Evolutionary conservation across 2,329 filamentous ascomycete species (phyloP).

Genomic region (Tolypocladium paradoxum): DNA sequence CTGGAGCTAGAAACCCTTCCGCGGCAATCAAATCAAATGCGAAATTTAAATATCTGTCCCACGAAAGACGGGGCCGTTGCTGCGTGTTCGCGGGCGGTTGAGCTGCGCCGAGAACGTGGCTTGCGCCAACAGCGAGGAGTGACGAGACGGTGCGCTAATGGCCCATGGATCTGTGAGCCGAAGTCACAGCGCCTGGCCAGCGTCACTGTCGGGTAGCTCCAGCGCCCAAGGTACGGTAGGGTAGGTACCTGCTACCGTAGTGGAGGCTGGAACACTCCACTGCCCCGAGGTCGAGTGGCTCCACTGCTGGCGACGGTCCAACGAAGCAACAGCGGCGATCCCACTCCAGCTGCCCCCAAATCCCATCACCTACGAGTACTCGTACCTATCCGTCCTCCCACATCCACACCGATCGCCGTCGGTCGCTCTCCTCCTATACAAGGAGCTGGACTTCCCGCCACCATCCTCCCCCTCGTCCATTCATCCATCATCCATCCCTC

Average conservation of each 20-base stretch:
- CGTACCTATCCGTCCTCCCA: slow-evolving; percentile 17
- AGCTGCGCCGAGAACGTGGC: neutral
- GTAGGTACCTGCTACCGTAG: too few relatives aligned
- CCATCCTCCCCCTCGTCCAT: slow-evolving; percentile 10
- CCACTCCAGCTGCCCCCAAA: slow-evolving; percentile 1
- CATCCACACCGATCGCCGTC: slow-evolving; percentile 1
- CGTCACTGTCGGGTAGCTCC: too few relatives aligned
- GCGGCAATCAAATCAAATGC: neutral
- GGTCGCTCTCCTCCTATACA: slow-evolving; percentile 8
- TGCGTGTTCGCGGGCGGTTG: neutral
- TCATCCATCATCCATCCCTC: slow-evolving; percentile 31
- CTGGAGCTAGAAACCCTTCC: too few relatives aligned
- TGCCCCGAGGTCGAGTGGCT: too few relatives aligned
- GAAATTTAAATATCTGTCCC: neutral
- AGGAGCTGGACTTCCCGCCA: slow-evolving; percentile 21
- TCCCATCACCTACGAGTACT: too few relatives aligned
- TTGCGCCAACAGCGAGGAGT: neutral
- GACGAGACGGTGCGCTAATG: neutral
- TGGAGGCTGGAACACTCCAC: too few relatives aligned
- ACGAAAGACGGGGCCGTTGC: neutral
- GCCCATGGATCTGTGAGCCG: too few relatives aligned
- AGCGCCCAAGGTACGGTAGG: too few relatives aligned
- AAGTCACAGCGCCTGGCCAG: neutral
- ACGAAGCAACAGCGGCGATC: slow-evolving; percentile 1
- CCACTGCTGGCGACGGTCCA: neutral